Evolutionary conservation across 2,329 filamentous ascomycete species (phyloP), one percentile per base, ranked within the genome.

Genomic region (Talaromyces pinophilus): DNA sequence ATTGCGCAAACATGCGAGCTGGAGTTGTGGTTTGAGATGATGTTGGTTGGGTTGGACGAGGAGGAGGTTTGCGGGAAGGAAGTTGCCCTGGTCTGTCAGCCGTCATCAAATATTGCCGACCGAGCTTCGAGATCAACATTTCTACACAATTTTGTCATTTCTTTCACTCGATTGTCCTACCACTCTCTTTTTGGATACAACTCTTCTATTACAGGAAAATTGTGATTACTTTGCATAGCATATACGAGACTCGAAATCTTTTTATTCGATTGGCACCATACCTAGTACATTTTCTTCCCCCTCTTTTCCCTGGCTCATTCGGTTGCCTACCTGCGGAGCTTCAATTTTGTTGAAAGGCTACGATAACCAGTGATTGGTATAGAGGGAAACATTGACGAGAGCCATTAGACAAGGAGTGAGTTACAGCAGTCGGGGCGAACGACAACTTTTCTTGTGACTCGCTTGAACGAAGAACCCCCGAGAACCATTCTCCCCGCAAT

Each of bases 31-130:
- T 35, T 11, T 8, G 42, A 42, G 57, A 54, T 33, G 42, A 28
- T 30, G 19, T 52, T 63, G 60, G 30, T 25, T 64, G 60, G n/a
- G 33, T 38, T 57, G 54, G 30, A 40, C 33, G n/a, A 33, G 28
- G 22, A 25, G 30, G 54, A n/a, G 50, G 25, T 54, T 38, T 57
- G 54, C 54, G 54, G 50, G 54, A 57, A 40, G 54, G 54, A 40
- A 57, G 60, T 50, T 52, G 44, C 60, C 22, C 38, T 38, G 55
- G 35, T 17, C 22, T 15, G 33, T 42, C 38, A 38, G 33, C 44
- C 28, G 42, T 48, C 44, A 62, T 52, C 59, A 44, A 61, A 42
- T 30, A 35, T 46, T 44, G 38, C 40, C 59, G 59, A 48, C 42
- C 42, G n/a, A 46, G 25, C 15, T 61, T 44, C 13, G 15, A 28